phyloP scores from a whole-genome alignment of 73 alveolate genomes.

The Tetrahymena elliotti region DNA sequence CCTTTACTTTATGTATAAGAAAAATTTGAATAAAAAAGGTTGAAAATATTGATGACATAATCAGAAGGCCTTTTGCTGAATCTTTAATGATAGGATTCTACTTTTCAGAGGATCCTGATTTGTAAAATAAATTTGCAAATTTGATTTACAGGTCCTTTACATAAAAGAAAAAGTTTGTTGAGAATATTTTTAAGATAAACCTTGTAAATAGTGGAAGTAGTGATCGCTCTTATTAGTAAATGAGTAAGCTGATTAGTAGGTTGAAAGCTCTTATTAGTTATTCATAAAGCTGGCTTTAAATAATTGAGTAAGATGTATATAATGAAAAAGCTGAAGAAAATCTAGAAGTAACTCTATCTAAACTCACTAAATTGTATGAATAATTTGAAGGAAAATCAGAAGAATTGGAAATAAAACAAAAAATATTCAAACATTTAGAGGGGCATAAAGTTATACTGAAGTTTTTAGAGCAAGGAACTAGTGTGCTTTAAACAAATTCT shows the following conservation, averaged over 20 bases:
- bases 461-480: constrained; percentile 24
- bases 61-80: constrained; percentile 37
- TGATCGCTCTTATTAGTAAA: constrained; percentile 2
- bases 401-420: constrained; percentile 7
- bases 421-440: constrained; percentile 28
- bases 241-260: constrained; percentile 12
- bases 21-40: not conserved
- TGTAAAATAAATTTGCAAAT: constrained; percentile 22
- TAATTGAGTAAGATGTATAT: constrained; percentile 16
- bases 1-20: no score
- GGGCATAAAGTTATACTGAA: constrained; percentile 23
- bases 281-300: constrained; percentile 24
- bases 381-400: not conserved
- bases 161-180: constrained; percentile 6
- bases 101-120: constrained; percentile 36
- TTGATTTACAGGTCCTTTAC: constrained; percentile 5
- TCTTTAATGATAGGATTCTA: constrained; percentile 20
- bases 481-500: constrained; percentile 8
- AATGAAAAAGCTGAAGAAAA: constrained; percentile 41
- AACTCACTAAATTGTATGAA: not conserved
- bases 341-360: not conserved
- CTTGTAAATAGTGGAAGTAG: constrained; percentile 9
- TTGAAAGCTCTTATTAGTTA: constrained; percentile 25
- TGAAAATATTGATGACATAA: constrained; percentile 17
- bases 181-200: constrained; percentile 6